Evolutionary conservation across 164 flowering plant genomes (phyloP).

Genomic region (Hamamelis virginiana): DNA sequence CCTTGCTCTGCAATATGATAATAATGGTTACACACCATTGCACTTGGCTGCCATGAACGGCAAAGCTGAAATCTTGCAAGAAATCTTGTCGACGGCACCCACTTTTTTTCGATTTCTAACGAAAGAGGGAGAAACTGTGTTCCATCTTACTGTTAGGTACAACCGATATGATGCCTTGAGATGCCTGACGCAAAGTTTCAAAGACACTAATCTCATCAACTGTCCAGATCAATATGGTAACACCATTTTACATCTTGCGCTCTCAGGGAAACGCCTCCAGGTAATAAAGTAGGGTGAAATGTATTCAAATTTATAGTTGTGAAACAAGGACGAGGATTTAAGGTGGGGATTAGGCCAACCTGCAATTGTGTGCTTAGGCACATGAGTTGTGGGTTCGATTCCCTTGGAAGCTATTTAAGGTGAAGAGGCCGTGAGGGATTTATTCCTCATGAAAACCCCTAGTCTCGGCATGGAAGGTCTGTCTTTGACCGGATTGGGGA

Average conservation of each 20-base stretch:
- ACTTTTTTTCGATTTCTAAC: conserved; percentile 11
- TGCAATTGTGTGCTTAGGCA: too few species aligned
- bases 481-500: too few species aligned
- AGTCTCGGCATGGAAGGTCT: too few species aligned
- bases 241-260: conserved; percentile 27
- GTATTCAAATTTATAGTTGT: too few species aligned
- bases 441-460: too few species aligned
- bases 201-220: conserved; percentile 2
- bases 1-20: conserved; percentile 12
- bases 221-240: conserved; percentile 18
- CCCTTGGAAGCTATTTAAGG: too few species aligned
- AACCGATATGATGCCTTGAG: conserved; percentile 9
- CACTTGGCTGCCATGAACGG: conserved; percentile 27
- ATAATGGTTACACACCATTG: conserved; percentile 24
- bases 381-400: too few species aligned
- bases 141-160: conserved; percentile 21
- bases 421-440: too few species aligned
- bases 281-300: not conserved
- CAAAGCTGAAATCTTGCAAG: conserved; percentile 5
- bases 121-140: conserved; percentile 21
- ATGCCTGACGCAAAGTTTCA: not conserved
- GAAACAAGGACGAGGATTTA: too few species aligned
- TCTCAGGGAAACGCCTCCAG: not conserved
- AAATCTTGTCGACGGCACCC: conserved; percentile 8
- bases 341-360: too few species aligned